Evolutionary conservation across 2,329 filamentous ascomycete species (phyloP).

Genomic region (Nothomitra cinnamomea): DNA sequence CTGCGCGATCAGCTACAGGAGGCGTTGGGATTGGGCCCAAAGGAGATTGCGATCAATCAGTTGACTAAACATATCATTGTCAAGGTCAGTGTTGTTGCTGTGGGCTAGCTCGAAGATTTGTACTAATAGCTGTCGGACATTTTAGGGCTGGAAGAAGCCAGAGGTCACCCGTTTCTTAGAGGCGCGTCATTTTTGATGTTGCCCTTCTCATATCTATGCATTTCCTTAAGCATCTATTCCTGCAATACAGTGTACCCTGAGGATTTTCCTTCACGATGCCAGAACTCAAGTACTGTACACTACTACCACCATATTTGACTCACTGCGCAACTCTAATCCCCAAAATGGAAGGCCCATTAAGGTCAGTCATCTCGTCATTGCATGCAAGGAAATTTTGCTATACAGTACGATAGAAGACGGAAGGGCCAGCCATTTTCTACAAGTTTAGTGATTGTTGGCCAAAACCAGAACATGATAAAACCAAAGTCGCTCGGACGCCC

Average conservation of each 20-base stretch:
- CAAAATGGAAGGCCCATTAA: neutral
- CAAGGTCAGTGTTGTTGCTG: slow-evolving; percentile 35
- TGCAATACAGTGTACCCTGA: slow-evolving; percentile 1
- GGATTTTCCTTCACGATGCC: neutral
- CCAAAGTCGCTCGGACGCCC: slow-evolving; percentile 1
- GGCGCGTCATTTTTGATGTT: slow-evolving; percentile 26
- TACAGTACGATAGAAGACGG: neutral
- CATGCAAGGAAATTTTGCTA: neutral
- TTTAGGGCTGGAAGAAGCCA: slow-evolving; percentile 31
- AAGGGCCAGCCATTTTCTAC: slow-evolving; percentile 2
- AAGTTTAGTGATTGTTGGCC: neutral
- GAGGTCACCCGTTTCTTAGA: slow-evolving; percentile 31
- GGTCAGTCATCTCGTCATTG: neutral
- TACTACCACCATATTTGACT: neutral
- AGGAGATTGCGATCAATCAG: slow-evolving; percentile 32
- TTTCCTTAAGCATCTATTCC: neutral
- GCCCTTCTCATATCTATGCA: neutral
- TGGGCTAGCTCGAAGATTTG: too few species aligned
- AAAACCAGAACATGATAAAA: neutral
- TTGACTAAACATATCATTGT: slow-evolving; percentile 59
- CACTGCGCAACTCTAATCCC: neutral
- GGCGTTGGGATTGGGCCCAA: slow-evolving; percentile 38
- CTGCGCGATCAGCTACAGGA: slow-evolving; percentile 46
- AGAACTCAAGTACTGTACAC: neutral
- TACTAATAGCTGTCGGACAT: neutral